These are phyloP conservation scores for Cytospora chrysosperma DNA, from an alignment of 2,329 filamentous ascomycete species.

Conservation along the genomic window DNA sequence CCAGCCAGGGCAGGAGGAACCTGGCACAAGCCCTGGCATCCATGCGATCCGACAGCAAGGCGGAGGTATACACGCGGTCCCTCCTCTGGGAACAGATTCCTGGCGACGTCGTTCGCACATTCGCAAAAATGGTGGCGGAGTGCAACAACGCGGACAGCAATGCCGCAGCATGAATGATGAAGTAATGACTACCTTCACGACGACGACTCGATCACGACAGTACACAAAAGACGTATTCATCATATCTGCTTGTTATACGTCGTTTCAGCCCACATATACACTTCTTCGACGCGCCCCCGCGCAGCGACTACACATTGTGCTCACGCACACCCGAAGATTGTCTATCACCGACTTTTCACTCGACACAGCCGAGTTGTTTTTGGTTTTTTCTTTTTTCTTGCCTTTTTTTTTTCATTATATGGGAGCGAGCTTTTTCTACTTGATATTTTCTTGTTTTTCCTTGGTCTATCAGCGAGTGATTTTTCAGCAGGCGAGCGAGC, in stretches of 20 bases:
- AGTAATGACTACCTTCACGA: slow-evolving; percentile 24
- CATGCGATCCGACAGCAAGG: slow-evolving; percentile 73
- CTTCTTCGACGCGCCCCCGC: slow-evolving; percentile 27
- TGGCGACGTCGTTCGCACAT: slow-evolving; percentile 85
- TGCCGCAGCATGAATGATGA: slow-evolving; percentile 40
- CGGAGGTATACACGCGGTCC: slow-evolving; percentile 89
- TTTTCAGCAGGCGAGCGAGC: slow-evolving; percentile 40
- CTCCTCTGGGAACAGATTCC: slow-evolving; percentile 94
- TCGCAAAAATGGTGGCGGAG: slow-evolving; percentile 86
- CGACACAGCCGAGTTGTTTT: slow-evolving; percentile 28
- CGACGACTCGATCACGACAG: slow-evolving; percentile 26
- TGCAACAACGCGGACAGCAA: slow-evolving; percentile 52
- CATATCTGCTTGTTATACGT: slow-evolving; percentile 28
- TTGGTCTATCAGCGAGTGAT: slow-evolving; percentile 26
- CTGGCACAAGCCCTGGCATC: slow-evolving; percentile 77
- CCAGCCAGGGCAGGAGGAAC: slow-evolving; percentile 67
- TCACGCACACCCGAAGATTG: slow-evolving; percentile 26
- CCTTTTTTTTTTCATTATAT: slow-evolving; percentile 32
- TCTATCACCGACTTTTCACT: slow-evolving; percentile 35
- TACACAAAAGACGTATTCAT: slow-evolving; percentile 20
- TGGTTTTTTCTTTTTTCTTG: slow-evolving; percentile 37
- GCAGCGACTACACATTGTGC: slow-evolving; percentile 24
- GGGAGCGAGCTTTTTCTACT: slow-evolving; percentile 34
- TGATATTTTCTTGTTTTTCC: slow-evolving; percentile 37
- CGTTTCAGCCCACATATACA: slow-evolving; percentile 19